These are phyloP conservation scores for Porpolomopsis calyptriformis DNA, from an alignment of 768 basidiomycete genomes.

Conservation along the genomic window DNA sequence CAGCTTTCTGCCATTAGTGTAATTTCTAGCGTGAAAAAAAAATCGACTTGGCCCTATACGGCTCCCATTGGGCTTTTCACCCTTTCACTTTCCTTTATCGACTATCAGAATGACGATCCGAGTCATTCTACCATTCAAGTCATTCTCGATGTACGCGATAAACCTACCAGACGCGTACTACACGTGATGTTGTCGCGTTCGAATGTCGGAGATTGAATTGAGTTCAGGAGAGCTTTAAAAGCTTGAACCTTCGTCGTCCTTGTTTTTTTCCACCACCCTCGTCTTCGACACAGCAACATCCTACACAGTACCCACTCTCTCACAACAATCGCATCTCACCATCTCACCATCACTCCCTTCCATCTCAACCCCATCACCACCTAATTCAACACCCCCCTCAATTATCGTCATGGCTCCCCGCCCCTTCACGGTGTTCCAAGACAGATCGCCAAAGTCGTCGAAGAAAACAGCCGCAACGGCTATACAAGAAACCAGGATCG, in stretches of 20 bases:
- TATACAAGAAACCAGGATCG: neutral
- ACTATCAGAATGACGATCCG: no score
- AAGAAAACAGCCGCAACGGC: neutral
- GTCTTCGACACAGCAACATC: neutral
- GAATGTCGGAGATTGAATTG: neutral
- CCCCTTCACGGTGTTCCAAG: conserved; percentile 6
- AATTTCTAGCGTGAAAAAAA: no score
- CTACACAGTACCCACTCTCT: neutral
- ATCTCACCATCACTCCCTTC: neutral
- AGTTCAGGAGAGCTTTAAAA: neutral
- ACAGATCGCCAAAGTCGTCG: neutral
- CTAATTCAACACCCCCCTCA: neutral
- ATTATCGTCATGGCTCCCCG: conserved; percentile 2
- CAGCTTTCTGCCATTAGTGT: no score
- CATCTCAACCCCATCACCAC: neutral
- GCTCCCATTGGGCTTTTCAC: no score
- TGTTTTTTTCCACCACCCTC: neutral
- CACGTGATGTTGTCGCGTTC: neutral
- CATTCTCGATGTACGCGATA: no score
- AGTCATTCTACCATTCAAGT: no score
- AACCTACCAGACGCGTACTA: neutral
- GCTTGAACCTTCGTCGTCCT: neutral
- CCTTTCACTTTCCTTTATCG: no score
- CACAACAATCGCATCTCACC: no score
- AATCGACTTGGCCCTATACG: no score